Percentiles rank a stretch among this genome's conserved stretches.
These are phyloP conservation scores for Trichoderma sp. DNA, from an alignment of 2,329 filamentous ascomycete species.

Conservation along the genomic window DNA sequence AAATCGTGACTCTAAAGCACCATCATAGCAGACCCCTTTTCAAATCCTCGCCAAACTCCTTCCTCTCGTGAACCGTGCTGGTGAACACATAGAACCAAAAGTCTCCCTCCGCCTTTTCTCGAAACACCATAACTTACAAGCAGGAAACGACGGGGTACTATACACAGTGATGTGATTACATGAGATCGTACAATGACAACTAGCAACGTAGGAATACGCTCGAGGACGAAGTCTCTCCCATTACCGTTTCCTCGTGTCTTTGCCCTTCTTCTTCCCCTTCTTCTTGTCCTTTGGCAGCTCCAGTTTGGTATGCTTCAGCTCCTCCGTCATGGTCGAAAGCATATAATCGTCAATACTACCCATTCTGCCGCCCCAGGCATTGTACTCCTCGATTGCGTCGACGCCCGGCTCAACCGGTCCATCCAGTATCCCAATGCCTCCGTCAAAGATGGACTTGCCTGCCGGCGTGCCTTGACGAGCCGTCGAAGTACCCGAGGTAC, in stretches of 20 bases:
- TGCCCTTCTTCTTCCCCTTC: slow-evolving; percentile 62
- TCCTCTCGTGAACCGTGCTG: no score
- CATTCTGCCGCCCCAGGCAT: slow-evolving; percentile 61
- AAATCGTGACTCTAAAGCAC: no score
- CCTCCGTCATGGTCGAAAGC: slow-evolving; percentile 66
- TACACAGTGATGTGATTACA: slow-evolving; percentile 23
- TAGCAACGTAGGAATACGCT: background rate
- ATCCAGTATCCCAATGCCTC: slow-evolving; percentile 35
- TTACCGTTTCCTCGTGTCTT: slow-evolving; percentile 57
- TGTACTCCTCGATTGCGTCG: slow-evolving; percentile 52
- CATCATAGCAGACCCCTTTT: no score
- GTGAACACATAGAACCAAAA: background rate
- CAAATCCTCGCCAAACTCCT: no score
- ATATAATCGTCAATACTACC: slow-evolving; percentile 75
- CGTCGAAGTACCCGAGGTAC: slow-evolving; percentile 53
- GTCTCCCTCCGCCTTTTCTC: background rate
- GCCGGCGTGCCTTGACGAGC: slow-evolving; percentile 56
- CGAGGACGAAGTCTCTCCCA: background rate
- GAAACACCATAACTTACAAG: background rate
- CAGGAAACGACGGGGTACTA: background rate
- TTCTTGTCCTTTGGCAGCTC: slow-evolving; percentile 68
- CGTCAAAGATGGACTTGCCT: slow-evolving; percentile 41
- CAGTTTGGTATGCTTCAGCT: slow-evolving; percentile 60
- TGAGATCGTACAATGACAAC: background rate
- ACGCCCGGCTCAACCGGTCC: slow-evolving; percentile 40